These are phyloP conservation scores for Cryptococcus depauperatus DNA, from an alignment of 1,284 basidiomycete genomes.

Conservation along the genomic window DNA sequence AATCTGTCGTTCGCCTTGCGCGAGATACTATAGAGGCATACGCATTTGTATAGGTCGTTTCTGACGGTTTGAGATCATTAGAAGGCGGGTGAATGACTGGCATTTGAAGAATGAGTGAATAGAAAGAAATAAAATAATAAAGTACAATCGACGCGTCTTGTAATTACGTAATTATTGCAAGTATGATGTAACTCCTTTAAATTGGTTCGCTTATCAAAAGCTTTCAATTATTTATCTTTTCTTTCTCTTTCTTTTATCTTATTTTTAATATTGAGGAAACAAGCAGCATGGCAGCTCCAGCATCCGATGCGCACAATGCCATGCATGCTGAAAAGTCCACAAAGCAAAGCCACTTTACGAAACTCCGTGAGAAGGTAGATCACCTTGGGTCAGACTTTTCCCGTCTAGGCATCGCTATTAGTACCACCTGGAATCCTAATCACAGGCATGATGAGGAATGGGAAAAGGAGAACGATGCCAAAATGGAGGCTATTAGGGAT, in stretches of 20 bases:
- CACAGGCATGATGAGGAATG: conserved; percentile 60
- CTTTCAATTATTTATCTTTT: no score
- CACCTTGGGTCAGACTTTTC: conserved; percentile 28
- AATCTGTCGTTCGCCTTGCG: conserved; percentile 28
- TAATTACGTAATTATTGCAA: neutral
- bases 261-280: neutral
- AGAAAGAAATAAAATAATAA: neutral
- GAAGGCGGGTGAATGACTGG: conserved; percentile 43
- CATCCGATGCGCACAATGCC: conserved; percentile 17
- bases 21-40: conserved; percentile 73
- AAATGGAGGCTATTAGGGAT: conserved; percentile 62
- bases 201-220: no score
- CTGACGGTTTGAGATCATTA: conserved; percentile 31
- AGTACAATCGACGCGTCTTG: conserved; percentile 9
- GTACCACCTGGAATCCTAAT: conserved; percentile 45
- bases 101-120: conserved; percentile 20
- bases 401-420: conserved; percentile 29
- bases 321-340: neutral
- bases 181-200: neutral
- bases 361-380: conserved; percentile 33
- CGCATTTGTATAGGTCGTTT: conserved; percentile 59
- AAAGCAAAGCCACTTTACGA: conserved; percentile 18
- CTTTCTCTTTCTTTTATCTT: no score
- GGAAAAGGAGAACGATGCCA: conserved; percentile 59
- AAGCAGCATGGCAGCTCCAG: conserved; percentile 19